Evolutionary conservation across 176 grass and related monocot genomes (phyloP), one percentile per base, ranked within the genome.

Genomic region (Melocanna baccifera): DNA sequence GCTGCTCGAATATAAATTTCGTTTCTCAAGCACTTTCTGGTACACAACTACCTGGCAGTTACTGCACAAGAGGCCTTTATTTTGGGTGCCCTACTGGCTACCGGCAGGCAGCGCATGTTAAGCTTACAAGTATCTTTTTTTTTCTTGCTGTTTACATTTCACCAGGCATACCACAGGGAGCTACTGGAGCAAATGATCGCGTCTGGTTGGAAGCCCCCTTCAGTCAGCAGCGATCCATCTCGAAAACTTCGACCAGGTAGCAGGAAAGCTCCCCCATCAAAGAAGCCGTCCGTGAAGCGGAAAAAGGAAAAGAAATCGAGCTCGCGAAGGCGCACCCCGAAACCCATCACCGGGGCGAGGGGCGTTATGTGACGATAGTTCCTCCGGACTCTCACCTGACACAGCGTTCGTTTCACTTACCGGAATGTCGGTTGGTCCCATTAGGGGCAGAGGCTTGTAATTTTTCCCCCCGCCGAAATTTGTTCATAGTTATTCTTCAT

Each of bases 111-210:
- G 45, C 73, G 86, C 73, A 66, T 69, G 3, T 73, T 50, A 32
- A 59, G 14, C 51, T 57, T 36, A 39, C 50, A 37, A 2, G 50
- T 39, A 39, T 28, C 9, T 71, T 39, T 20, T 67, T n/a, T 16
- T 66, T 29, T 77, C n/a, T n/a, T 71, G 8, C 39, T 19, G 73
- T 83, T 73, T 73, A 61, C 67, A 56, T 83, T 78, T 52, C 73
- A 76, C 65, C 90, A 99, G 96, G 89, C 90, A 16, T 96, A 99
- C 75, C 96, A 99, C 73, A 94, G 93, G 83, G 96, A 96, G 75
- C 85, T 99, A 50, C 86, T 96, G 57, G 90, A 96, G 79, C 89
- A 99, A 77, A 92, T 91, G 86, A 87, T 84, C 45, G 87, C 87
- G 9, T 64, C 85, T 2, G 67, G 85, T 34, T 79, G 83, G 64